Evolutionary conservation across 1,284 basidiomycete species (phyloP).

Genomic region (Cryptococcus hybrid): DNA sequence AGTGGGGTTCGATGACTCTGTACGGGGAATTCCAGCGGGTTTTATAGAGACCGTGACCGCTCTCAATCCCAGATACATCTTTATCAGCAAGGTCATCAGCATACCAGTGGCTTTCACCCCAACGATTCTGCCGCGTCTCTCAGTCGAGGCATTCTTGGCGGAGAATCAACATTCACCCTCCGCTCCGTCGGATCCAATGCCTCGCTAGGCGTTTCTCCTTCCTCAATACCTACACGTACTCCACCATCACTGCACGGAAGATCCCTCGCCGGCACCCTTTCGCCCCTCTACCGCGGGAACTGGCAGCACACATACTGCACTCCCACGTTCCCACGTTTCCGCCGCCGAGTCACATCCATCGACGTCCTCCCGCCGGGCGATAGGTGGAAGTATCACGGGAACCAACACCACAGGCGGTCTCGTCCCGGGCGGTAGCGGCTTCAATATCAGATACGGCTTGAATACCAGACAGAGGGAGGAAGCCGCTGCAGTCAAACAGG

Average conservation of each 20-base stretch:
- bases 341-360: constrained; percentile 11
- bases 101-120: constrained; percentile 7
- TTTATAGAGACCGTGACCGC: not conserved
- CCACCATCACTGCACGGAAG: constrained; percentile 18
- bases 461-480: constrained; percentile 20
- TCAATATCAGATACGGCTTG: constrained; percentile 8
- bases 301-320: not conserved
- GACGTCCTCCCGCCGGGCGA: constrained; percentile 8
- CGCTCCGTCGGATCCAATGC: constrained; percentile 29
- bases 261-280: constrained; percentile 6
- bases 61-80: not conserved
- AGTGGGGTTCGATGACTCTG: constrained; percentile 32
- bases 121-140: constrained; percentile 13
- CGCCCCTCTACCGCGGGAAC: constrained; percentile 2
- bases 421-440: constrained; percentile 9
- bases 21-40: constrained; percentile 1
- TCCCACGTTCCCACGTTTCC: constrained; percentile 9
- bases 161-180: constrained; percentile 40
- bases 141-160: constrained; percentile 1
- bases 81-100: constrained; percentile 6
- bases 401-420: constrained; percentile 3
- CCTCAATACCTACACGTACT: constrained; percentile 14
- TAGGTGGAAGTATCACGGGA: not conserved
- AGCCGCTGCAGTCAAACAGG: constrained; percentile 10
- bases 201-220: constrained; percentile 35